Conservation (phyloP, 495 filamentous ascomycete genomes). For the Copromyces sp. region DNA sequence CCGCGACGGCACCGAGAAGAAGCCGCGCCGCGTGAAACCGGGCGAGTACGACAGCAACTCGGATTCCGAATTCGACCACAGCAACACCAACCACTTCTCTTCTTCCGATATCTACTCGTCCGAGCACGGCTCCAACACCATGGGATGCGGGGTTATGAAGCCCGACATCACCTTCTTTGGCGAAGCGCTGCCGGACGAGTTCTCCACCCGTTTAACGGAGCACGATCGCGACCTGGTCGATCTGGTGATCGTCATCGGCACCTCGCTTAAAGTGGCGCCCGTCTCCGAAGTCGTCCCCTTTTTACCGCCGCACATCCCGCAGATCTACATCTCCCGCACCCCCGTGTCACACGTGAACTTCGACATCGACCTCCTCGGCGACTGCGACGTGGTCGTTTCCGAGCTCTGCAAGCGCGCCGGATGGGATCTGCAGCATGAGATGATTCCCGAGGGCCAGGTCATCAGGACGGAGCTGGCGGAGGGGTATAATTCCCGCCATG, state of each 20-base stretch:
- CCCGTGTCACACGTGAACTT: conserved; percentile 85
- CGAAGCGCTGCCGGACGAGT: conserved; percentile 73
- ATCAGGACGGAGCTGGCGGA: conserved; percentile 48
- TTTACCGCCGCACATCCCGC: conserved; percentile 67
- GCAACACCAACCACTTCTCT: conserved; percentile 38
- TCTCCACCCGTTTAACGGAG: conserved; percentile 67
- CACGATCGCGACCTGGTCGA: conserved; percentile 74
- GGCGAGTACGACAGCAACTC: conserved; percentile 60
- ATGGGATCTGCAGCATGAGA: conserved; percentile 83
- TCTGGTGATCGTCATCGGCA: conserved; percentile 94
- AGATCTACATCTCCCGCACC: conserved; percentile 88
- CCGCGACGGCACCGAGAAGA: conserved; percentile 47
- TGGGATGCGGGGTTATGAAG: conserved; percentile 77
- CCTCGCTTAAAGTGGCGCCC: conserved; percentile 90
- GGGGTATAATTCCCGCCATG: conserved; percentile 55
- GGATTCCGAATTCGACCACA: conserved; percentile 58
- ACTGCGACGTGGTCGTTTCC: conserved; percentile 83
- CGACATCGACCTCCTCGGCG: conserved; percentile 86
- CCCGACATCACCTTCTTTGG: conserved; percentile 98
- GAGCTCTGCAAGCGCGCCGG: conserved; percentile 79
- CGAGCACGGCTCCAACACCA: conserved; percentile 4
- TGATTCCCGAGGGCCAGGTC: conserved; percentile 63
- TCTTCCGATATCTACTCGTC: conserved; percentile 18
- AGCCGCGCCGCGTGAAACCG: conserved; percentile 40
- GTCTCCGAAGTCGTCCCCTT: conserved; percentile 84